Evolutionary conservation across 2,329 filamentous ascomycete species (phyloP).

Genomic region (Tricladium varicosporioides): DNA sequence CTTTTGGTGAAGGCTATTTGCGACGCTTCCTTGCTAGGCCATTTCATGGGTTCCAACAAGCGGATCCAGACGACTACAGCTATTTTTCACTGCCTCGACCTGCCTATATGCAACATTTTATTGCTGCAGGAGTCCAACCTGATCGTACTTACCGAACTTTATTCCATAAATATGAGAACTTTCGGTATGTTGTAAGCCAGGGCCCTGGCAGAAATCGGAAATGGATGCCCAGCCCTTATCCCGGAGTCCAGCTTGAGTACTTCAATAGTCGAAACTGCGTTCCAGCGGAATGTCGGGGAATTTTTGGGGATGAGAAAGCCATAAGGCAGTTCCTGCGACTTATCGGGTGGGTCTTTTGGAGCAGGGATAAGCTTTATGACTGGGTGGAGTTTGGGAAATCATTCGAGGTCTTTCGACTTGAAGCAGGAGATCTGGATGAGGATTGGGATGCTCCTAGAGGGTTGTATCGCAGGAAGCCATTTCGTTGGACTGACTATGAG

Average conservation of each 20-base stretch:
- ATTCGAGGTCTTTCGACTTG: not conserved
- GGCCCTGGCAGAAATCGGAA: not conserved
- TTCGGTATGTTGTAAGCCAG: too few relatives aligned
- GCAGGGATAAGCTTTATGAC: not conserved
- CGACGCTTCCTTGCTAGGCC: not conserved
- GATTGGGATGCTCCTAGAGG: too few relatives aligned
- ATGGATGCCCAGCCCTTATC: conserved; percentile 3
- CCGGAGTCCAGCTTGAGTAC: not conserved
- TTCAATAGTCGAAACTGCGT: not conserved
- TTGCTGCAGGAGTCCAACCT: not conserved
- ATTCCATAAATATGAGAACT: too few relatives aligned
- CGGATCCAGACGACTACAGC: conserved; percentile 1
- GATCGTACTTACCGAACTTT: not conserved
- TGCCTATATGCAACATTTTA: not conserved
- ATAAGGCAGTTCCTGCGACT: not conserved
- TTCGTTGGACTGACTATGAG: too few relatives aligned
- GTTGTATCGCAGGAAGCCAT: too few relatives aligned
- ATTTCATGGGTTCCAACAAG: conserved; percentile 1
- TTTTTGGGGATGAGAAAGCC: too few relatives aligned
- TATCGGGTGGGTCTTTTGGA: conserved; percentile 7
- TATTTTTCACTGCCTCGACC: not conserved
- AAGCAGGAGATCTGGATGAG: not conserved
- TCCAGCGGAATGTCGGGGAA: not conserved
- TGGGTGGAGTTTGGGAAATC: conserved; percentile 1
- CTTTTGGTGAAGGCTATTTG: not conserved